Conservation (phyloP, 2,329 filamentous ascomycete genomes). For the Exserohilum turcica region DNA sequence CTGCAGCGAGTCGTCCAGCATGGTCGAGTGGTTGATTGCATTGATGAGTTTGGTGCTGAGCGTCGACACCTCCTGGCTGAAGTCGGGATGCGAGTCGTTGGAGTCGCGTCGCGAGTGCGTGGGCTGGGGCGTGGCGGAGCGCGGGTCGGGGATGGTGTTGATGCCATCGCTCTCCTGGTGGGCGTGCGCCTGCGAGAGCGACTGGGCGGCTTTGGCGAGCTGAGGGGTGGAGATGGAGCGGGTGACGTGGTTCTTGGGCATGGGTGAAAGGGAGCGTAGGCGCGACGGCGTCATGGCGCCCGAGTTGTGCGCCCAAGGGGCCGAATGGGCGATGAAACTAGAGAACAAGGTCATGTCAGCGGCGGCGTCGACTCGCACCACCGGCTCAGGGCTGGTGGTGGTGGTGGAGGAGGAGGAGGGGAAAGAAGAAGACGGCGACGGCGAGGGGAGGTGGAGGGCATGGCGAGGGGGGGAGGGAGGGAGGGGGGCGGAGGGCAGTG, state of each 20-base stretch:
- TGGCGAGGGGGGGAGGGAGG: background rate
- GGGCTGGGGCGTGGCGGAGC: conserved; percentile 48
- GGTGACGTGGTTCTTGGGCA: conserved; percentile 46
- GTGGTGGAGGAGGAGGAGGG: background rate
- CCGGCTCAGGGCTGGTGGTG: background rate
- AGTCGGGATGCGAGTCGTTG: conserved; percentile 62
- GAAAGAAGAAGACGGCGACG: no score
- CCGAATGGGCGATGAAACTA: conserved; percentile 42
- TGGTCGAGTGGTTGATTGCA: conserved; percentile 95
- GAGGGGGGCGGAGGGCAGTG: background rate
- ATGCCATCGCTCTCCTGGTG: conserved; percentile 59
- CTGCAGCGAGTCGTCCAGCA: conserved; percentile 84
- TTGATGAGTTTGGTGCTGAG: conserved; percentile 96
- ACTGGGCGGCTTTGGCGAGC: conserved; percentile 35
- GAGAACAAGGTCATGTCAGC: conserved; percentile 17
- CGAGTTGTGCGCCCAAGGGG: conserved; percentile 41
- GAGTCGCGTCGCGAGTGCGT: conserved; percentile 48
- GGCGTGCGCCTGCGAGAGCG: conserved; percentile 49
- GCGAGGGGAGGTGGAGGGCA: background rate
- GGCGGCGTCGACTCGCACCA: background rate
- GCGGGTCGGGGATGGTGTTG: conserved; percentile 68
- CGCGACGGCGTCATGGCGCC: conserved; percentile 45
- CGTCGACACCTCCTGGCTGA: conserved; percentile 79
- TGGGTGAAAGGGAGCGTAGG: conserved; percentile 44
- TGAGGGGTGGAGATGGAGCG: conserved; percentile 47